Evolutionary conservation across 23 red algal genomes (phyloP).

Genomic region (Gracilaria caudata): DNA sequence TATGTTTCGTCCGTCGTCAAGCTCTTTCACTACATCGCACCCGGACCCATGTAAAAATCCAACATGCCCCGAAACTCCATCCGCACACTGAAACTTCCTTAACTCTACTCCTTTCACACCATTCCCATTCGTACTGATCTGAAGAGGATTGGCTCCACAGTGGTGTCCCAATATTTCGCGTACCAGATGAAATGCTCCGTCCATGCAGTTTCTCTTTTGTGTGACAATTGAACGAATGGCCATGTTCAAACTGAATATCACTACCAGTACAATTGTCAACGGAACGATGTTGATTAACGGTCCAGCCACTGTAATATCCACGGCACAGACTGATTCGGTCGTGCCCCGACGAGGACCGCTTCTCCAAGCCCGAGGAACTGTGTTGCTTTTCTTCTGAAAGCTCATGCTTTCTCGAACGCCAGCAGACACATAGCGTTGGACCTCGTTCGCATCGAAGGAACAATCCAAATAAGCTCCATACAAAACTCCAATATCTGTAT

Average conservation of each 20-base stretch:
- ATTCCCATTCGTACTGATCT: neutral
- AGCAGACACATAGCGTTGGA: neutral
- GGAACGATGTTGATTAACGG: conserved; percentile 27
- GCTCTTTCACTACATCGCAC: too few relatives aligned
- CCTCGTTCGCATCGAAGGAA: neutral
- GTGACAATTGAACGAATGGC: neutral
- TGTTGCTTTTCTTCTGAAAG: neutral
- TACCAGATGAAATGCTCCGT: conserved; percentile 24
- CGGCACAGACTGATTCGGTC: neutral
- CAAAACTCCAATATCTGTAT: neutral
- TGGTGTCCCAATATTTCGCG: conserved; percentile 32
- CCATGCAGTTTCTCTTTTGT: neutral
- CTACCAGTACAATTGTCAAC: neutral
- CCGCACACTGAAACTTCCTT: too few relatives aligned
- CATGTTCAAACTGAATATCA: conserved; percentile 1
- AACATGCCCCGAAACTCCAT: too few relatives aligned
- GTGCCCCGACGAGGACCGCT: neutral
- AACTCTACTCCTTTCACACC: too few relatives aligned
- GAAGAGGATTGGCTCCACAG: conserved; percentile 14
- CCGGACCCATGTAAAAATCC: too few relatives aligned
- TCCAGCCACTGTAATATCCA: neutral
- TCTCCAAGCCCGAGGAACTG: neutral
- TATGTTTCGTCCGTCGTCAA: too few relatives aligned
- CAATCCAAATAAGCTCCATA: neutral
- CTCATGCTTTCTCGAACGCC: neutral